Evolutionary conservation across 306 rosid genomes (phyloP).

Genomic region (Quercus engelmannii): DNA sequence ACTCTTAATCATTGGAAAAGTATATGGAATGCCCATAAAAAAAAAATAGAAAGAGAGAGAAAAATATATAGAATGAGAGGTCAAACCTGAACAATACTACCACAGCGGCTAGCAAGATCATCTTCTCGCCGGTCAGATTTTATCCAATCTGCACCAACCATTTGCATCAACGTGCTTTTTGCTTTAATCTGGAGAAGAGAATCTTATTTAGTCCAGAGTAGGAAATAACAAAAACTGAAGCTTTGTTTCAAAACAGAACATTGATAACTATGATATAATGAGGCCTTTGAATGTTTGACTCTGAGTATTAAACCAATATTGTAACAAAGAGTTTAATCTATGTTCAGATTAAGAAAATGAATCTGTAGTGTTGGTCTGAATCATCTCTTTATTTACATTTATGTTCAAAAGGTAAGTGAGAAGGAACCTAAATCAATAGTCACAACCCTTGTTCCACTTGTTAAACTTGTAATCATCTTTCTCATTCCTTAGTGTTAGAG

Average conservation of each 20-base stretch:
- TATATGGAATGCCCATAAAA: not conserved
- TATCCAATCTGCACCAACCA: constrained; percentile 90
- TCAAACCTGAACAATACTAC: constrained; percentile 72
- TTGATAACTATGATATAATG: constrained; percentile 5
- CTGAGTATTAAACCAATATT: not conserved
- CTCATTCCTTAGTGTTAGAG: not conserved
- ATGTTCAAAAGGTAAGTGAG: not conserved
- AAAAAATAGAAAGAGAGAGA: not conserved
- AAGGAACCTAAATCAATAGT: not conserved
- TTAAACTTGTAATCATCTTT: not conserved
- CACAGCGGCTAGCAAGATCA: constrained; percentile 61
- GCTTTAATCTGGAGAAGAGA: constrained; percentile 59
- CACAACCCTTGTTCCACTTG: not conserved
- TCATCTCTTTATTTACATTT: not conserved
- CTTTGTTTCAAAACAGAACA: not conserved
- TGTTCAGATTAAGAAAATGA: not conserved
- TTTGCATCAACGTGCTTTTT: constrained; percentile 55
- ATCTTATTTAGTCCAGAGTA: not conserved
- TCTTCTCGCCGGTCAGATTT: constrained; percentile 62
- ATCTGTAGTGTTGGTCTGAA: not conserved
- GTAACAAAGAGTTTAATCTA: not conserved
- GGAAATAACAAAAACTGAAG: not conserved
- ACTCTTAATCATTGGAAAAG: not conserved
- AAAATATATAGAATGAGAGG: not conserved
- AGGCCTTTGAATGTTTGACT: not conserved